Evolutionary conservation across 495 filamentous ascomycete genomes (phyloP).

Genomic region (Penicillium odoratum): DNA sequence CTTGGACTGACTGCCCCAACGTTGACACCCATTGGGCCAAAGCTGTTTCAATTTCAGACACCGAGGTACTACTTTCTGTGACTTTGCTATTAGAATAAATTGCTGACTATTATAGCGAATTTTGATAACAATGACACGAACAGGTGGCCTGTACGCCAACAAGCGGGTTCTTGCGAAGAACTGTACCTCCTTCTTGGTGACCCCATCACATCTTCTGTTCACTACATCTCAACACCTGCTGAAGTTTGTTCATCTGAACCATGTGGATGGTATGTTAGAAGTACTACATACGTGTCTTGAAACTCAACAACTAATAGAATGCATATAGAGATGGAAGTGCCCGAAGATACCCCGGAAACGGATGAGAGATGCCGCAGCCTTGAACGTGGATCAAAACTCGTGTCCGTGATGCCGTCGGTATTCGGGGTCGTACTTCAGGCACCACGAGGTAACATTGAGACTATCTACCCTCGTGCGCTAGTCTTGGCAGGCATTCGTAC

Average conservation of each 20-base stretch:
- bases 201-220: slow-evolving; percentile 79
- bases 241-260: slow-evolving; percentile 85
- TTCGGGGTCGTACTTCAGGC: slow-evolving; percentile 86
- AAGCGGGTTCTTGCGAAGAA: slow-evolving; percentile 70
- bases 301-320: background rate
- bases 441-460: slow-evolving; percentile 93
- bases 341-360: slow-evolving; percentile 81
- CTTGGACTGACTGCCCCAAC: slow-evolving; percentile 36
- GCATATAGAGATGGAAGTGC: slow-evolving; percentile 68
- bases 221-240: slow-evolving; percentile 88
- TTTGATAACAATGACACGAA: slow-evolving; percentile 59
- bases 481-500: slow-evolving; percentile 84
- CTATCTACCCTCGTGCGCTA: slow-evolving; percentile 88
- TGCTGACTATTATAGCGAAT: slow-evolving; percentile 34
- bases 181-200: slow-evolving; percentile 87
- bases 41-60: slow-evolving; percentile 38
- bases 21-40: slow-evolving; percentile 44
- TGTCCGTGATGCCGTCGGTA: slow-evolving; percentile 85
- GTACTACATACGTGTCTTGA: background rate
- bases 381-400: slow-evolving; percentile 81
- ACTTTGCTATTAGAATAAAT: background rate
- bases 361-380: slow-evolving; percentile 93
- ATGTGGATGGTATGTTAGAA: slow-evolving; percentile 57
- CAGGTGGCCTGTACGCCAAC: slow-evolving; percentile 78
- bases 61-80: slow-evolving; percentile 32